phyloP scores from a whole-genome alignment of 129 eudicot genomes.

The carrot (Daucus carota) region DH1_v3.0 NC_030382.2:41731501-41732000 shows the following conservation, averaged over 20 bases:
- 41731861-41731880: constrained; percentile 98
- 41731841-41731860: constrained; percentile 97
- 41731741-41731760: not conserved
- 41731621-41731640: not conserved
- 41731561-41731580: not conserved
- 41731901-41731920: constrained; percentile 66
- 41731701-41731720: not conserved
- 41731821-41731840: constrained; percentile 96
- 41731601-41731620: not conserved
- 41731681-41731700: not conserved
- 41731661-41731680: not conserved
- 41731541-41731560: not conserved
- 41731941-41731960: not conserved
- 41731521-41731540: not conserved
- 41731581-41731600: not conserved
- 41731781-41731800: not conserved
- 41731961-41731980: not conserved
- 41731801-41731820: constrained; percentile 55
- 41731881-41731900: constrained; percentile 93
- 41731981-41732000: not conserved
- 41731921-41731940: not conserved
- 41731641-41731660: not conserved
- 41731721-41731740: not conserved
- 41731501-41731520: not conserved
- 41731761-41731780: not conserved